Conservation (phyloP, 2,329 filamentous ascomycete species). For the Bipolaris cookei region DNA sequence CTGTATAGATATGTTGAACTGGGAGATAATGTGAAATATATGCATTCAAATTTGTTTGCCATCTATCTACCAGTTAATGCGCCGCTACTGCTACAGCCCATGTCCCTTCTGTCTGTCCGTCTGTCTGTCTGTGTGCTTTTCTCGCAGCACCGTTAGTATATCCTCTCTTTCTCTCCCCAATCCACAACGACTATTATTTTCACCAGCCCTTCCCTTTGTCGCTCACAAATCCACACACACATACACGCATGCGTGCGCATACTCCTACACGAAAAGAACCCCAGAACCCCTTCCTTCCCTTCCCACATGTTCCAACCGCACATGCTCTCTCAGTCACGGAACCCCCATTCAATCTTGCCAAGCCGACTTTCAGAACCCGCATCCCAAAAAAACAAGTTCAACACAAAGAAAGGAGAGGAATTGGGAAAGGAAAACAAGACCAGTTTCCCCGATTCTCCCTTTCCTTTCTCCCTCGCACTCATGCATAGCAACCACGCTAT, state of each 20-base stretch:
- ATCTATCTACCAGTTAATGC: conserved; percentile 13
- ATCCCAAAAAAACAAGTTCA: neutral
- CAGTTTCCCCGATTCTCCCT: too few relatives aligned
- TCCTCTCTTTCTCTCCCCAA: neutral
- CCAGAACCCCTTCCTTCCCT: too few relatives aligned
- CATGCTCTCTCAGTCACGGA: too few relatives aligned
- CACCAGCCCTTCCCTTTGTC: neutral
- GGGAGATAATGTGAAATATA: conserved; percentile 1
- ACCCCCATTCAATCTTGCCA: too few relatives aligned
- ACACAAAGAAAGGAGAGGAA: conserved; percentile 5
- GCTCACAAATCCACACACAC: neutral
- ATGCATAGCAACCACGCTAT: too few relatives aligned
- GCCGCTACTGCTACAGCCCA: neutral
- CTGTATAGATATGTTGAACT: too few relatives aligned
- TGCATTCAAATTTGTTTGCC: conserved; percentile 13
- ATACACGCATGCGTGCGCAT: neutral
- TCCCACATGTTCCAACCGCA: too few relatives aligned
- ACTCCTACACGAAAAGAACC: neutral
- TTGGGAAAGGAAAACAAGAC: neutral
- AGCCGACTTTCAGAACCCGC: neutral
- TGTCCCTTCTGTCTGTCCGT: neutral
- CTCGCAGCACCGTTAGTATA: neutral
- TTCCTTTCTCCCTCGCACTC: too few relatives aligned
- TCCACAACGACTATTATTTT: neutral
- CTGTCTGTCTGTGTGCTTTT: neutral